These are phyloP conservation scores for Whalleya microplaca DNA, from an alignment of 2,329 filamentous ascomycete genomes.

Conservation along the genomic window DNA sequence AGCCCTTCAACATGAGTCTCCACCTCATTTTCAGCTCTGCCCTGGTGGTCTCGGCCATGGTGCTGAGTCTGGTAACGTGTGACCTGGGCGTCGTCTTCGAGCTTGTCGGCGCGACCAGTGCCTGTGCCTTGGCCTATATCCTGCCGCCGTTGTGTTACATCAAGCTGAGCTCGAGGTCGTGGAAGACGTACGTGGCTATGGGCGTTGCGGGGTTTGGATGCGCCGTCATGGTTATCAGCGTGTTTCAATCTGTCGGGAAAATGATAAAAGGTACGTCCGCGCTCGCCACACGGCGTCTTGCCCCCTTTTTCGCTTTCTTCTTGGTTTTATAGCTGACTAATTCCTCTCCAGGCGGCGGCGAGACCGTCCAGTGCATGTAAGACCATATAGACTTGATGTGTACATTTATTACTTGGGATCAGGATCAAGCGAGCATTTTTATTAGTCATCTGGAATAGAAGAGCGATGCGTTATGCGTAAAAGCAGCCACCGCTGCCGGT, in stretches of 20 bases:
- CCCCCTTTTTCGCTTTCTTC: background rate
- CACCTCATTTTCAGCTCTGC: constrained; percentile 86
- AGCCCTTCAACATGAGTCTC: constrained; percentile 77
- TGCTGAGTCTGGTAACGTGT: constrained; percentile 81
- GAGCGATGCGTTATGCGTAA: background rate
- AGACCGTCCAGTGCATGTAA: constrained; percentile 36
- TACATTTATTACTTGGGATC: constrained; percentile 11
- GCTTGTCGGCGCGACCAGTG: constrained; percentile 92
- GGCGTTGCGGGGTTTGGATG: constrained; percentile 78
- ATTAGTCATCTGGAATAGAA: too few relatives aligned
- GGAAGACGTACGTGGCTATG: constrained; percentile 73
- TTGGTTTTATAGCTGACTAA: constrained; percentile 26
- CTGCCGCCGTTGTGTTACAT: constrained; percentile 94
- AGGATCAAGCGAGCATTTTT: too few relatives aligned
- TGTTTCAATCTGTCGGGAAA: constrained; percentile 73
- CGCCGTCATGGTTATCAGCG: constrained; percentile 78
- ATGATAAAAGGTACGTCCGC: constrained; percentile 55
- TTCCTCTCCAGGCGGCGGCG: constrained; percentile 31
- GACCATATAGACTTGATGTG: constrained; percentile 10
- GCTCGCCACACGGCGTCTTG: constrained; percentile 7
- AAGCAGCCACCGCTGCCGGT: background rate
- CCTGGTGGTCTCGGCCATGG: constrained; percentile 79
- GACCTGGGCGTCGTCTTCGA: constrained; percentile 95
- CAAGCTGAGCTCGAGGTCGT: constrained; percentile 79
- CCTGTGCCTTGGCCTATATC: constrained; percentile 93